Evolutionary conservation across 768 basidiomycete genomes (phyloP).

Genomic region (Suillus lakei): DNA sequence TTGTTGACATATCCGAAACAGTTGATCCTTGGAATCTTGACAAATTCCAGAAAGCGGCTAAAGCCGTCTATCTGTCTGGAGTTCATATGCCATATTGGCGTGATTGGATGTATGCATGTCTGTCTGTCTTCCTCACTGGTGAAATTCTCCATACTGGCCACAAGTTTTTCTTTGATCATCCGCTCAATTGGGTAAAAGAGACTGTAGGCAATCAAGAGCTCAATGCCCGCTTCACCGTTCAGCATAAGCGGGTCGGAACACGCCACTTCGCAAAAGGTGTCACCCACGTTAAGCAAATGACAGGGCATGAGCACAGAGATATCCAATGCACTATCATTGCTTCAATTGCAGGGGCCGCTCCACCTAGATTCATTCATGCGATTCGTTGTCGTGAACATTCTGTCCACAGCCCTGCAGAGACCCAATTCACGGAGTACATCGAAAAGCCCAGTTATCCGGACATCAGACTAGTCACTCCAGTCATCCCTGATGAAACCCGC

Average conservation of each 20-base stretch:
- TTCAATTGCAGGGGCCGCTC: conserved; percentile 37
- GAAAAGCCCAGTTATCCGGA: no score
- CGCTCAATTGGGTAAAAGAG: conserved; percentile 42
- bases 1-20: background rate
- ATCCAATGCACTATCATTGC: conserved; percentile 40
- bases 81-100: conserved; percentile 38
- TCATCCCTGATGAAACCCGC: no score
- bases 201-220: conserved; percentile 36
- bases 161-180: conserved; percentile 33
- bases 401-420: no score
- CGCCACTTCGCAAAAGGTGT: conserved; percentile 44
- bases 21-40: conserved; percentile 29
- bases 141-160: conserved; percentile 43
- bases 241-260: conserved; percentile 40
- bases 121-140: conserved; percentile 37
- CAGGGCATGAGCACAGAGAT: conserved; percentile 43
- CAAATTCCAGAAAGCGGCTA: conserved; percentile 27
- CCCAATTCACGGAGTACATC: no score
- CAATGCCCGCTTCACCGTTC: conserved; percentile 37
- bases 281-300: conserved; percentile 44
- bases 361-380: conserved; percentile 32
- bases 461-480: no score
- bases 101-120: conserved; percentile 39
- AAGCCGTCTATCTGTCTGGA: conserved; percentile 10
- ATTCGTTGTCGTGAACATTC: no score